Percentiles rank a stretch among this genome's conserved stretches.
Evolutionary conservation across 2,329 filamentous ascomycete genomes (phyloP).

Genomic region (Aspergillus brasiliensis): DNA sequence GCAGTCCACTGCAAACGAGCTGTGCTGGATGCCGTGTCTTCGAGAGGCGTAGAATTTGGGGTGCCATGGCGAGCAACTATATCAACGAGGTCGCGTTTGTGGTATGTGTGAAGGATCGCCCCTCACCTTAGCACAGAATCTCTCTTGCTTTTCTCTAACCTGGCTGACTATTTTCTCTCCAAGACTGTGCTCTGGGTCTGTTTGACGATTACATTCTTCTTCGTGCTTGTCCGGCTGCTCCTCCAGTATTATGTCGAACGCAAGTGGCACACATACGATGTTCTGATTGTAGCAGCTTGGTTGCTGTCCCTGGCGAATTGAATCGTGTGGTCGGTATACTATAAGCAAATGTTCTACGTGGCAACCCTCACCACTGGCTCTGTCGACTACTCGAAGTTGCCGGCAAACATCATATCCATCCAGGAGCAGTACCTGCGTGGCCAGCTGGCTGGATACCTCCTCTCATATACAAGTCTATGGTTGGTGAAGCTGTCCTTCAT

Average conservation of each 20-base stretch:
- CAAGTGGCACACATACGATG: background rate
- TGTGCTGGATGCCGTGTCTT: too few relatives aligned
- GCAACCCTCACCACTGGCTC: background rate
- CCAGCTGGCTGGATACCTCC: constrained; percentile 7
- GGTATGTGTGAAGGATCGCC: background rate
- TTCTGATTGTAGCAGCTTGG: background rate
- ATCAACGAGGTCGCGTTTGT: background rate
- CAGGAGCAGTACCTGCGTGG: background rate
- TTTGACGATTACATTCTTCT: background rate
- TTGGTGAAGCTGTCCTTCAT: constrained; percentile 8
- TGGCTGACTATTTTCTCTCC: background rate
- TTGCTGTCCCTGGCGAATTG: background rate
- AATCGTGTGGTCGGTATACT: background rate
- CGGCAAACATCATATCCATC: background rate
- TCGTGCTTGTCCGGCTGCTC: background rate
- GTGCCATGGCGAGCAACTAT: background rate
- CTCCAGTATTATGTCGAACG: background rate
- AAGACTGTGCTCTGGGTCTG: background rate
- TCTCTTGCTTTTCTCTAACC: background rate
- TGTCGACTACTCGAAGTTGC: background rate
- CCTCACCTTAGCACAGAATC: background rate
- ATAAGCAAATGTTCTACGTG: background rate
- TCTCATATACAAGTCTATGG: constrained; percentile 1
- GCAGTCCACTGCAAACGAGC: too few relatives aligned
- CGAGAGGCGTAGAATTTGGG: background rate